Evolutionary conservation across 2,329 filamentous ascomycete species (phyloP), one percentile per base, ranked within the genome.

Genomic region (Ramularia endophylla): DNA sequence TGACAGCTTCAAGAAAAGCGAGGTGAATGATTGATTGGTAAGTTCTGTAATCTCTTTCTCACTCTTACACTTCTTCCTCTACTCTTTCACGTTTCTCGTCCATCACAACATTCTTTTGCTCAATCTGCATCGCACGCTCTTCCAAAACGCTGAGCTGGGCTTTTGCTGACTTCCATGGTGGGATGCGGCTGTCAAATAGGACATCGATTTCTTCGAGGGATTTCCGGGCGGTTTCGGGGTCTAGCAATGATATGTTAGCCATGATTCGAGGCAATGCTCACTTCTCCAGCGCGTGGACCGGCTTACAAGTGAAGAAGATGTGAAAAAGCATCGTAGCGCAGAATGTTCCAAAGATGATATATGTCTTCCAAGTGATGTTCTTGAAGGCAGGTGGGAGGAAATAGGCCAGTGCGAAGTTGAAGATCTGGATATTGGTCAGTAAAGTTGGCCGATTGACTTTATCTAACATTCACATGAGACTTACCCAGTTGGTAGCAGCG

Each of bases 331-430:
- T 82, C 4, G 71, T 69, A 1, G 71, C 73, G 58, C 83, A 84
- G 68, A 87, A 85, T 39, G 17, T 7, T 9, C 74, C 84, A 56
- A 88, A 88, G 47, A 88, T 71, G 62, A 87, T 75, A 62, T 87
- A 74, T 1, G 74, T 63, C 47, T 71, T 72, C 64, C 71, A 79
- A 9, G 66, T 68, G 54, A 80, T 80, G 55, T 78, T 78, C 31
- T 67, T 61, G 59, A 80, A 77, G 0, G 69, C 74, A 0, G 75
- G 72, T 3, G 76, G 76, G 1, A 76, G 70, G 57, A 77, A 79
- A 36, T 78, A 67, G 19, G 73, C 74, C n/a, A 80, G 65, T 0
- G 75, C 75, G 51, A 78, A 44, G 35, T 43, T 48, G 40, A 46
- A 48, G 19, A 41, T 42, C 40, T 40, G 15, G n/a, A 9, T 16